These are phyloP conservation scores for Sporisorium iseilematis-ciliati DNA, from an alignment of 1,284 basidiomycete species.

Conservation along the genomic window DNA sequence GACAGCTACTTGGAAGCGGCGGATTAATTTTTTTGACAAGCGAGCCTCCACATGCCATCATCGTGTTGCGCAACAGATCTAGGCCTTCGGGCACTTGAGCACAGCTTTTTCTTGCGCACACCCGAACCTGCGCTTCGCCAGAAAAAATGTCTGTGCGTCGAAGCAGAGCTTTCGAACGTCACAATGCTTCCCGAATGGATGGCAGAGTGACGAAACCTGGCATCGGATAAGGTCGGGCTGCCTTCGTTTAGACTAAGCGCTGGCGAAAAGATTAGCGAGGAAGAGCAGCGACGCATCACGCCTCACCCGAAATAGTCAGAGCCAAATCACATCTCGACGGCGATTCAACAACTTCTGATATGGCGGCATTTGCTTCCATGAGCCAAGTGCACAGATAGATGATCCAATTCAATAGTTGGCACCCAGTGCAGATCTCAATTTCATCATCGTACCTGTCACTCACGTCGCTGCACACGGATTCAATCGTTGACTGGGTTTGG, in stretches of 20 bases:
- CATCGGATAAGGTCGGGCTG: slow-evolving; percentile 3
- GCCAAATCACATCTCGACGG: background rate
- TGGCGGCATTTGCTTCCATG: background rate
- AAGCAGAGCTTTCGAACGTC: background rate
- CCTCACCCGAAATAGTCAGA: too few species aligned
- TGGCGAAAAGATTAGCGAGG: slow-evolving; percentile 2
- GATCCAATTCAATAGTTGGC: background rate
- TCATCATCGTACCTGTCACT: slow-evolving; percentile 1
- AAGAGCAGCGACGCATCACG: background rate
- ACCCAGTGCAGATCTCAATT: background rate
- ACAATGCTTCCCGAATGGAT: slow-evolving; percentile 3
- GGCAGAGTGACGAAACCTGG: slow-evolving; percentile 22
- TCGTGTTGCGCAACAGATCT: background rate
- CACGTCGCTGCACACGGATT: background rate
- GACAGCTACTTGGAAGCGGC: background rate
- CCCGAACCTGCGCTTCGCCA: background rate
- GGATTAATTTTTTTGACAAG: background rate
- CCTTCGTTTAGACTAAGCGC: background rate
- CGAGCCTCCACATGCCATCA: slow-evolving; percentile 32
- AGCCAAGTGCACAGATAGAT: background rate
- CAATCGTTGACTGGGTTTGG: background rate
- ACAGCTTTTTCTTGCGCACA: slow-evolving; percentile 5
- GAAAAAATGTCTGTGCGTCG: background rate
- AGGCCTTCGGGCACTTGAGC: background rate
- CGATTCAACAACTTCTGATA: background rate